Percentiles rank a stretch among this genome's conserved stretches.
phyloP scores from a whole-genome alignment of 441 rosid species.

The Aquilaria agallochum region DNA sequence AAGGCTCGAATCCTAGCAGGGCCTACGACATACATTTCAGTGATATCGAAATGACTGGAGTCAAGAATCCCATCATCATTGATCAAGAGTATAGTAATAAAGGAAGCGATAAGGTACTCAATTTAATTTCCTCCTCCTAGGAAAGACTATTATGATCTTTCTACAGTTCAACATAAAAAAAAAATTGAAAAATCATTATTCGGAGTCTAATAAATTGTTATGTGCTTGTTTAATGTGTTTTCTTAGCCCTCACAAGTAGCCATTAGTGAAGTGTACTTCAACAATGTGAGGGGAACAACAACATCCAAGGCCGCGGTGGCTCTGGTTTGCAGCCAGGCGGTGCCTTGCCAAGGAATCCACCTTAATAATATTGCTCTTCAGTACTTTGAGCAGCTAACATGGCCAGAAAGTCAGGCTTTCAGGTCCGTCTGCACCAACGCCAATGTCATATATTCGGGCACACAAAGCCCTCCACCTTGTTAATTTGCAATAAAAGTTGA shows the following conservation, averaged over 20 bases:
- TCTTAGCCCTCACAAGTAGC: conserved; percentile 43
- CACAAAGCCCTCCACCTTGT: too few relatives aligned
- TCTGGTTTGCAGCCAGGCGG: conserved; percentile 35
- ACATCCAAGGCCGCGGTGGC: conserved; percentile 25
- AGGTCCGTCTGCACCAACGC: too few relatives aligned
- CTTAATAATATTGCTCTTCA: conserved; percentile 33
- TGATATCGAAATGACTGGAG: conserved; percentile 41
- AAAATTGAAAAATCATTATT: background rate
- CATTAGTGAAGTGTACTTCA: conserved; percentile 44
- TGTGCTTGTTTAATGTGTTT: too few relatives aligned
- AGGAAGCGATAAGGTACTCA: conserved; percentile 1
- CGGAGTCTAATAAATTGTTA: background rate
- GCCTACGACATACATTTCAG: conserved; percentile 35
- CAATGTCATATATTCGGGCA: too few relatives aligned
- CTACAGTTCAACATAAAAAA: background rate
- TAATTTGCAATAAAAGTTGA: too few relatives aligned
- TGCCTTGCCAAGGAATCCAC: conserved; percentile 45
- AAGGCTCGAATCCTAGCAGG: conserved; percentile 37
- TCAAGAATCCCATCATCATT: conserved; percentile 63
- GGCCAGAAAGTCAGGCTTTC: too few relatives aligned
- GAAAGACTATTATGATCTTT: too few relatives aligned
- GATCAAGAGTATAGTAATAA: conserved; percentile 50
- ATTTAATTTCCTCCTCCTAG: too few relatives aligned
- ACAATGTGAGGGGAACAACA: conserved; percentile 59
- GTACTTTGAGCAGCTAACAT: conserved; percentile 1